phyloP scores from a whole-genome alignment of 192 early-diverging fungal genomes.

The Nowakowskiella sp. region DNA sequence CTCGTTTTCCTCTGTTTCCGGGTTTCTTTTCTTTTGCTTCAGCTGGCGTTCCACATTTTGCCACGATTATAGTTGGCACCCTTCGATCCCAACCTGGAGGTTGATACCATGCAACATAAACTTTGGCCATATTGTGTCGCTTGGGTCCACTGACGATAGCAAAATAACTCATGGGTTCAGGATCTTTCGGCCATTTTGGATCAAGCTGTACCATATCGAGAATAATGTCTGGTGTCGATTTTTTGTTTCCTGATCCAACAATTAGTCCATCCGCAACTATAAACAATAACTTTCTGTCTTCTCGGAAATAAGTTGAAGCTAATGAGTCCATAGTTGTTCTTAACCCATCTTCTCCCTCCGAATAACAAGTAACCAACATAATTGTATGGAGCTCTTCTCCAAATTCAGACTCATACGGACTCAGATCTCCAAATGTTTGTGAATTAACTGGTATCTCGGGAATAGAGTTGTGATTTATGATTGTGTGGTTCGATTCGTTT shows the following conservation, averaged over 20 bases:
- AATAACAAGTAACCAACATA: slow-evolving; percentile 72
- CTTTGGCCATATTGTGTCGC: slow-evolving; percentile 85
- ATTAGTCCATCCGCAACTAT: slow-evolving; percentile 45
- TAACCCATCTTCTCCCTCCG: slow-evolving; percentile 64
- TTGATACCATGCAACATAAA: slow-evolving; percentile 45
- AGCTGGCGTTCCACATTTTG: slow-evolving; percentile 40
- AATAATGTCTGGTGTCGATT: slow-evolving; percentile 68
- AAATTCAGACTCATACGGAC: neutral
- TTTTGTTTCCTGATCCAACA: slow-evolving; percentile 65
- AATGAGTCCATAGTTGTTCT: slow-evolving; percentile 70
- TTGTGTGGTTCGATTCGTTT: no score
- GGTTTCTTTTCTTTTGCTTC: slow-evolving; percentile 38
- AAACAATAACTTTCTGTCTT: slow-evolving; percentile 67
- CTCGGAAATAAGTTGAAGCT: slow-evolving; percentile 61
- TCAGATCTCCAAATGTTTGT: no score
- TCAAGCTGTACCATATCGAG: slow-evolving; percentile 44
- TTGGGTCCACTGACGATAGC: slow-evolving; percentile 87
- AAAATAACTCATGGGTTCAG: slow-evolving; percentile 43
- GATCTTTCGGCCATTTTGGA: slow-evolving; percentile 30
- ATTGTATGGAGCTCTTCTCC: slow-evolving; percentile 47
- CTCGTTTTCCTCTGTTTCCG: slow-evolving; percentile 81
- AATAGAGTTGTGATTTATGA: no score
- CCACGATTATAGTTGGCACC: slow-evolving; percentile 42
- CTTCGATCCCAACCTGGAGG: slow-evolving; percentile 15
- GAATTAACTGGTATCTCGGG: no score